Percentiles rank a stretch among this genome's conserved stretches.
Conservation (phyloP, 495 filamentous ascomycete genomes). For the Talaromyces trachyspermus region DNA sequence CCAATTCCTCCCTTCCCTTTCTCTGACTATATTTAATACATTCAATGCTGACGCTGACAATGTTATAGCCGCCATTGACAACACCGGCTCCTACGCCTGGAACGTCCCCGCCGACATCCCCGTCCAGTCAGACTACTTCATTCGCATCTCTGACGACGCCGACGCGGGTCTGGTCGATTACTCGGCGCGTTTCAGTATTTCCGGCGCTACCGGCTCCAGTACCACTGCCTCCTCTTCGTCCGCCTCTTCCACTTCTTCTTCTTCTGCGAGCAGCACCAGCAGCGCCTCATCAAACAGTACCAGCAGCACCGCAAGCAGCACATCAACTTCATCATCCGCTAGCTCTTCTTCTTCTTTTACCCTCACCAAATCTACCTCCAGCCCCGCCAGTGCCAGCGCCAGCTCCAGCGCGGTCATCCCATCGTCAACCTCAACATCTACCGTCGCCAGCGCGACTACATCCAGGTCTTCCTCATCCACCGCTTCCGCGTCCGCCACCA, state of each 20-base stretch:
- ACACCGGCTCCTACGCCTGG: constrained; percentile 54
- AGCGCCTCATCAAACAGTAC: constrained; percentile 13
- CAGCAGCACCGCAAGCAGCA: constrained; percentile 13
- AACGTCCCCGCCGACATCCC: constrained; percentile 34
- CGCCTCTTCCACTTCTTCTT: constrained; percentile 35
- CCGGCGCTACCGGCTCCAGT: constrained; percentile 36
- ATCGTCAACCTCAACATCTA: neutral
- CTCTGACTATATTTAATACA: neutral
- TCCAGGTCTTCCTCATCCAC: neutral
- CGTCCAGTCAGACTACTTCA: constrained; percentile 46
- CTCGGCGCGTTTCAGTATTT: constrained; percentile 49
- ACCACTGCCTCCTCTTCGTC: constrained; percentile 26
- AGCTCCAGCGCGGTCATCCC: too few species aligned
- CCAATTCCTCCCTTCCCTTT: neutral
- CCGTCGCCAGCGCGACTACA: neutral
- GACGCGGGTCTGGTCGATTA: constrained; percentile 46
- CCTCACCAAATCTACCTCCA: constrained; percentile 7
- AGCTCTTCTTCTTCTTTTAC: constrained; percentile 13
- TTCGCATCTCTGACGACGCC: constrained; percentile 47
- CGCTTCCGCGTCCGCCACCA: neutral
- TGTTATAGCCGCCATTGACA: constrained; percentile 40
- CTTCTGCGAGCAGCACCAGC: constrained; percentile 28
- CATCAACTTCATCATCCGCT: constrained; percentile 7
- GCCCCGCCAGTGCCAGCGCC: constrained; percentile 7
- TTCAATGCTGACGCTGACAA: constrained; percentile 15